phyloP scores from a whole-genome alignment of 148 eudicot genomes.

The Rheum nobile region DNA sequence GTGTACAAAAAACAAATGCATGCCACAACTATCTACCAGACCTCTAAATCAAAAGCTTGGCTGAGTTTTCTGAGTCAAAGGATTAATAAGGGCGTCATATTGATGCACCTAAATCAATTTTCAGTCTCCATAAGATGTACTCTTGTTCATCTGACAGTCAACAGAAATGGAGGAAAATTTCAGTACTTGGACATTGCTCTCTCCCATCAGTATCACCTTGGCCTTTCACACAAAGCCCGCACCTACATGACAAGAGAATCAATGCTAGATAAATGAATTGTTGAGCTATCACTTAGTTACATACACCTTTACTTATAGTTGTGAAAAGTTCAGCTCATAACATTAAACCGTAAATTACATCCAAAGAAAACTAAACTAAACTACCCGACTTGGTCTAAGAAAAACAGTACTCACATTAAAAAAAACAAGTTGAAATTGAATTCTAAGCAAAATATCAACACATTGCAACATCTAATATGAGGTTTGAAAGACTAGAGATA shows the following conservation, averaged over 20 bases:
- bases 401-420: no score
- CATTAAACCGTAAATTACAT: no score
- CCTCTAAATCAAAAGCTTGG: no score
- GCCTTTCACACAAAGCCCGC: constrained; percentile 70
- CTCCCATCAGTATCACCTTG: constrained; percentile 86
- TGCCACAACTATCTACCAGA: not conserved
- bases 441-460: no score
- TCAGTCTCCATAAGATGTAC: not conserved
- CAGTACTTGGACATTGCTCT: constrained; percentile 88
- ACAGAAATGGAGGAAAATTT: not conserved
- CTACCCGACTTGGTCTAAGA: no score
- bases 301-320: not conserved
- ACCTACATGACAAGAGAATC: constrained; percentile 38
- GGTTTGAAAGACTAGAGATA: no score
- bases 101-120: not conserved
- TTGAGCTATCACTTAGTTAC: no score
- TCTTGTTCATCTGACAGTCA: not conserved
- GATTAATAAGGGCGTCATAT: not conserved
- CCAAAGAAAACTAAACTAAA: no score
- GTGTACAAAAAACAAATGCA: not conserved
- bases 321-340: no score
- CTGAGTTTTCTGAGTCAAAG: not conserved
- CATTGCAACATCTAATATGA: no score
- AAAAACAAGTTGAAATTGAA: no score
- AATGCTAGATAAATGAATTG: not conserved